A percentile compares a stretch with the other conserved stretches of the same genome.
Conservation (phyloP, 1,139 yeast genomes). For the Hemisphaericaspora xylofermentans region DNA sequence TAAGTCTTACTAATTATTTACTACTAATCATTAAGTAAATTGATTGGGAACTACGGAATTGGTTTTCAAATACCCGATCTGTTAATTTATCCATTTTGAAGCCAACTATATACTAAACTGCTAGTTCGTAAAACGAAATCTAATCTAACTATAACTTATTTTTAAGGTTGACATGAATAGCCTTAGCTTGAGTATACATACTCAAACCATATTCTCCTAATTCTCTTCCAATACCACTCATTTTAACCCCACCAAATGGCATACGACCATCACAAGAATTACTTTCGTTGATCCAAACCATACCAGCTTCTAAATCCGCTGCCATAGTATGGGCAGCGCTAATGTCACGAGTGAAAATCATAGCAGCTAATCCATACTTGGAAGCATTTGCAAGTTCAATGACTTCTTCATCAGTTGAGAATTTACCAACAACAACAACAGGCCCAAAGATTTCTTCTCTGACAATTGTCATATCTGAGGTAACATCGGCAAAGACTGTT, state of each 20-base stretch:
- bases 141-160: constrained; percentile 17
- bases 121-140: neutral
- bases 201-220: constrained; percentile 80
- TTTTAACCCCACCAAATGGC: constrained; percentile 79
- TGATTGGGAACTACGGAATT: no score
- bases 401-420: constrained; percentile 53
- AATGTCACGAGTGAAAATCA: constrained; percentile 67
- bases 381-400: constrained; percentile 50
- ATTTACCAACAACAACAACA: constrained; percentile 54
- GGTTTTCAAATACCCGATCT: no score
- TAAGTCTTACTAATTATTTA: no score
- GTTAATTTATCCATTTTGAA: no score
- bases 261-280: constrained; percentile 74
- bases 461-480: constrained; percentile 51
- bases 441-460: constrained; percentile 64
- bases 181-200: constrained; percentile 76
- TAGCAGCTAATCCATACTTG: constrained; percentile 65
- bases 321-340: constrained; percentile 47
- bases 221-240: constrained; percentile 87
- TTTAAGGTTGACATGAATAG: constrained; percentile 69
- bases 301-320: constrained; percentile 49
- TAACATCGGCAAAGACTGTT: constrained; percentile 54
- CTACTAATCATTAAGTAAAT: no score
- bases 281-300: constrained; percentile 63
- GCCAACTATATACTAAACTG: neutral